These are phyloP conservation scores for Chaetoscypha palmicola DNA, from an alignment of 2,329 filamentous ascomycete species.

Conservation along the genomic window DNA sequence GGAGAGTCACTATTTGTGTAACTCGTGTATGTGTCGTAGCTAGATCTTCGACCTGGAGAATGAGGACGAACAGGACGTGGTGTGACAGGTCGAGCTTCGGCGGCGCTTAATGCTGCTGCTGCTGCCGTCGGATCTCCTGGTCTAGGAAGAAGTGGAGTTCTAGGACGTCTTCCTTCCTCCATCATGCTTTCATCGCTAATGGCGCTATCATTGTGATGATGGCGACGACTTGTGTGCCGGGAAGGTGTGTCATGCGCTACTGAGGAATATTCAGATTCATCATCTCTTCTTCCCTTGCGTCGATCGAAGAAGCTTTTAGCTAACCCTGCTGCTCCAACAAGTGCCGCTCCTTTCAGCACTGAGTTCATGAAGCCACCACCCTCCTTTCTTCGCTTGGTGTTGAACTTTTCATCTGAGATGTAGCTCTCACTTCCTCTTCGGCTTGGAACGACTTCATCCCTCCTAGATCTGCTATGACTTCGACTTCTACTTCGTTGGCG, in stretches of 20 bases:
- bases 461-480: constrained; percentile 17
- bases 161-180: constrained; percentile 32
- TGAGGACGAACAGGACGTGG: constrained; percentile 38
- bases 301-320: constrained; percentile 52
- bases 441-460: constrained; percentile 12
- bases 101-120: constrained; percentile 42
- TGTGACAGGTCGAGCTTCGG: constrained; percentile 34
- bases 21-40: constrained; percentile 37
- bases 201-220: constrained; percentile 30
- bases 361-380: constrained; percentile 54
- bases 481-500: constrained; percentile 32
- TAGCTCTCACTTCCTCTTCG: constrained; percentile 44
- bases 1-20: constrained; percentile 38
- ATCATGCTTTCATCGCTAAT: constrained; percentile 39
- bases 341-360: constrained; percentile 52
- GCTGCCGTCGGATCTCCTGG: constrained; percentile 38
- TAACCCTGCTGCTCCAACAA: constrained; percentile 55
- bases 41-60: constrained; percentile 39
- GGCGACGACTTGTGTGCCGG: constrained; percentile 36
- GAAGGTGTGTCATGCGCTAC: constrained; percentile 56
- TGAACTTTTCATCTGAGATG: constrained; percentile 55
- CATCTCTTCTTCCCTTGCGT: constrained; percentile 38
- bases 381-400: constrained; percentile 30
- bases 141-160: constrained; percentile 38
- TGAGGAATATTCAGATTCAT: constrained; percentile 56